A percentile compares a stretch with the other conserved stretches of the same genome.
Conservation (phyloP, 164 flowering plant genomes). For the Sedum album region DNA sequence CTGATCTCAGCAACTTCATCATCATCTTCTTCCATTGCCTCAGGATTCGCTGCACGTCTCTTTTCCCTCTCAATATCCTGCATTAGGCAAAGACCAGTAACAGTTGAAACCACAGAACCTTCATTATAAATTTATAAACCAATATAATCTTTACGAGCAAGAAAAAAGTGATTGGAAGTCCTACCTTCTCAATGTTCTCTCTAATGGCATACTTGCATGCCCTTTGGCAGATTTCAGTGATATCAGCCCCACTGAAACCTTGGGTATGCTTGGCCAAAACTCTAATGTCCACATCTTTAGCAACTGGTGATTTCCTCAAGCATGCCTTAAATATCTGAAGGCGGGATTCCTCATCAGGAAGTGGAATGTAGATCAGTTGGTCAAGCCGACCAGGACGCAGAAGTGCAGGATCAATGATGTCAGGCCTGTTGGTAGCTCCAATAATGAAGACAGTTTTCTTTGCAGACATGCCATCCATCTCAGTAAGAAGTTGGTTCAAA, state of each 20-base stretch:
- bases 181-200: not conserved
- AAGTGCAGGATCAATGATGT: constrained; percentile 8
- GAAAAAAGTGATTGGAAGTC: not conserved
- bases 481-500: constrained; percentile 4
- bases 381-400: constrained; percentile 2
- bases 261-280: too few species aligned
- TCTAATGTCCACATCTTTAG: constrained; percentile 1
- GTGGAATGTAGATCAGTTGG: constrained; percentile 7
- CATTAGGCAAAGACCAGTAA: not conserved
- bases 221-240: too few species aligned
- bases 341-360: constrained; percentile 3
- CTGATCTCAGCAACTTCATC: not conserved
- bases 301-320: constrained; percentile 6
- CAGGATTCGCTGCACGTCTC: not conserved
- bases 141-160: not conserved
- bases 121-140: not conserved
- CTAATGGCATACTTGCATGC: too few species aligned
- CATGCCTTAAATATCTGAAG: constrained; percentile 2
- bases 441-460: constrained; percentile 4
- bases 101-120: not conserved
- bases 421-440: constrained; percentile 6
- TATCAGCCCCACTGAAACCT: too few species aligned
- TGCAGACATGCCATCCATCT: constrained; percentile 4
- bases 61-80: not conserved
- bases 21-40: constrained; percentile 7